Evolutionary conservation across 495 filamentous ascomycete species (phyloP).

Genomic region (Penicillium canariense): DNA sequence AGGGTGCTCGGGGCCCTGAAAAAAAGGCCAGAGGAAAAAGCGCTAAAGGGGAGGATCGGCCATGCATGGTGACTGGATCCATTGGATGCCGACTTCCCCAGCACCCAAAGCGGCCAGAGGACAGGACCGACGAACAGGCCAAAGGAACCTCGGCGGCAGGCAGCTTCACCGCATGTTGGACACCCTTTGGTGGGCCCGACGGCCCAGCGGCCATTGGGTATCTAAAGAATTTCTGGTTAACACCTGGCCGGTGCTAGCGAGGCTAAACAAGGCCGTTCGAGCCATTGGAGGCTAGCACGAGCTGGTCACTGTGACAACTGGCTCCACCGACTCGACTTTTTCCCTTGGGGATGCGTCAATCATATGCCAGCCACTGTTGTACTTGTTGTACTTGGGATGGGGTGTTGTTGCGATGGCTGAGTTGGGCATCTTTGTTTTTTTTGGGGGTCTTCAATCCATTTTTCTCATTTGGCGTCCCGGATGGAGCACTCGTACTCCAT

Average conservation of each 20-base stretch:
- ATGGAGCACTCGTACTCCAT: too few species aligned
- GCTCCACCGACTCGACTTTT: constrained; percentile 10
- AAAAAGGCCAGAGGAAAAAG: background rate
- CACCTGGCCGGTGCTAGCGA: background rate
- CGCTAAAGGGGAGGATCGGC: constrained; percentile 2
- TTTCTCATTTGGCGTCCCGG: too few species aligned
- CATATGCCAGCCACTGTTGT: background rate
- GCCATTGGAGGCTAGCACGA: constrained; percentile 18
- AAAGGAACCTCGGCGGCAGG: constrained; percentile 10
- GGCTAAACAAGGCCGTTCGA: constrained; percentile 2
- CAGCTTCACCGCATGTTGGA: constrained; percentile 29
- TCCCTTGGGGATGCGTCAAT: background rate
- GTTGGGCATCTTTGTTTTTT: constrained; percentile 22
- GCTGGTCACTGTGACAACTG: constrained; percentile 29
- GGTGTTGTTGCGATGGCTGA: constrained; percentile 12
- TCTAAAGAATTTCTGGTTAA: background rate
- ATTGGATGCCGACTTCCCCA: background rate
- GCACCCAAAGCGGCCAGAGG: background rate
- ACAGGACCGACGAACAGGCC: background rate
- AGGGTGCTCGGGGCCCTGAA: background rate
- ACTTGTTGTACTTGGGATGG: too few species aligned
- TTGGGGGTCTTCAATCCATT: too few species aligned
- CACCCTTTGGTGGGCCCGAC: constrained; percentile 11
- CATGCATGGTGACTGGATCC: background rate
- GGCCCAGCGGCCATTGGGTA: constrained; percentile 13